A percentile compares a stretch with the other conserved stretches of the same genome.
phyloP scores from a whole-genome alignment of 768 basidiomycete genomes.

The Suillus ampliporus region DNA sequence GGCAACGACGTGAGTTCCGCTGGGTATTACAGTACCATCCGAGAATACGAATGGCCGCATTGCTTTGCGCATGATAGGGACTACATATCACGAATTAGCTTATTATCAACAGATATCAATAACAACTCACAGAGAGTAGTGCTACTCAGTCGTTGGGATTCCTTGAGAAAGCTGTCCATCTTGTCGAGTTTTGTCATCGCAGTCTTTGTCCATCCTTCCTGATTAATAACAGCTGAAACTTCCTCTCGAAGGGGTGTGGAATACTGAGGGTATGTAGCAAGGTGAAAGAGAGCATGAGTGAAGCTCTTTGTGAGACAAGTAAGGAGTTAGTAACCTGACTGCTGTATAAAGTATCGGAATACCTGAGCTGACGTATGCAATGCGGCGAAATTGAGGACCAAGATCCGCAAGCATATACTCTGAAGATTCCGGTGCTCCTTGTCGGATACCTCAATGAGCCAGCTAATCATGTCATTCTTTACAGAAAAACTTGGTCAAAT shows the following conservation, averaged over 20 bases:
- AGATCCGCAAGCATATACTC: slow-evolving; percentile 38
- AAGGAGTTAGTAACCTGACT: slow-evolving; percentile 10
- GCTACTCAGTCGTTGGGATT: slow-evolving; percentile 43
- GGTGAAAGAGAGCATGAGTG: slow-evolving; percentile 44
- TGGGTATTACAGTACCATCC: slow-evolving; percentile 43
- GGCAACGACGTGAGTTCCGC: slow-evolving; percentile 43
- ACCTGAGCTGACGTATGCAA: slow-evolving; percentile 43
- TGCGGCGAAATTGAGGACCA: slow-evolving; percentile 44
- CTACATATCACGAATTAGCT: slow-evolving; percentile 24
- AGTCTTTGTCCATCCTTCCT: slow-evolving; percentile 40
- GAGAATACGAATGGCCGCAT: slow-evolving; percentile 40
- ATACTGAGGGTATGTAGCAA: slow-evolving; percentile 47
- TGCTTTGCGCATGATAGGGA: slow-evolving; percentile 39
- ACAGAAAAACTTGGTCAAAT: slow-evolving; percentile 8
- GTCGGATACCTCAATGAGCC: slow-evolving; percentile 44
- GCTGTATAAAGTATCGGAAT: not conserved
- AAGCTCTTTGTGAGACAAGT: slow-evolving; percentile 31
- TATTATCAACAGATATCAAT: not conserved
- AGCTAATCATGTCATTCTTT: slow-evolving; percentile 47
- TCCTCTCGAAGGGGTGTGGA: slow-evolving; percentile 48
- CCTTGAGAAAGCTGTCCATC: slow-evolving; percentile 51
- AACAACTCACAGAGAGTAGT: slow-evolving; percentile 37
- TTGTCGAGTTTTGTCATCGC: slow-evolving; percentile 41
- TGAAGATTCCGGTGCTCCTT: slow-evolving; percentile 33
- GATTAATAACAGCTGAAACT: slow-evolving; percentile 34